Evolutionary conservation across 1,139 yeast genomes (phyloP).

Genomic region (Kurtzmaniella natalensis): DNA sequence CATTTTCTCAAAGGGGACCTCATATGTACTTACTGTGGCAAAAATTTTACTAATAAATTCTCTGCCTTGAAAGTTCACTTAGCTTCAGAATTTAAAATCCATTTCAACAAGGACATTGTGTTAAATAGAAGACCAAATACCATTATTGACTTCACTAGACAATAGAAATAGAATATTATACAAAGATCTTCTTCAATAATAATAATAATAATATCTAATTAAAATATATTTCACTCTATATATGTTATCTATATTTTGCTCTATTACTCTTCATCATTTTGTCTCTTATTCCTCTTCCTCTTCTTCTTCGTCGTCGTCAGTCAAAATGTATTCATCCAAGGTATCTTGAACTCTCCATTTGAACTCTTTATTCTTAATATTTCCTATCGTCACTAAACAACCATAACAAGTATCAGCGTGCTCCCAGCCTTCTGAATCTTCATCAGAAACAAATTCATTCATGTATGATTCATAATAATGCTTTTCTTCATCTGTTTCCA

Average conservation of each 20-base stretch:
- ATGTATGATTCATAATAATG: too few species aligned
- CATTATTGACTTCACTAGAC: too few species aligned
- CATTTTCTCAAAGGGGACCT: conserved; percentile 13
- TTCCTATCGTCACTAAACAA: conserved; percentile 60
- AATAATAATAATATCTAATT: too few species aligned
- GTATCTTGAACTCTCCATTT: conserved; percentile 33
- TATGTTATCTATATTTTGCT: neutral
- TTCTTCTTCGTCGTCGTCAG: conserved; percentile 30
- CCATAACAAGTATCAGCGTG: conserved; percentile 63
- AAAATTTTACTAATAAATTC: conserved; percentile 44
- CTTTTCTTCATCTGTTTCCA: conserved; percentile 47
- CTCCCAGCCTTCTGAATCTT: neutral
- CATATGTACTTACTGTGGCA: conserved; percentile 46
- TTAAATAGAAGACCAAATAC: too few species aligned
- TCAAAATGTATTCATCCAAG: conserved; percentile 44
- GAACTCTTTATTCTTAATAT: conserved; percentile 29
- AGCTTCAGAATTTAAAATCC: conserved; percentile 34
- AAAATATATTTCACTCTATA: too few species aligned
- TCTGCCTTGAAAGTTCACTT: conserved; percentile 47
- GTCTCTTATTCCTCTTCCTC: neutral
- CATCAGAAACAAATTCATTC: conserved; percentile 10
- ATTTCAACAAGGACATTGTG: too few species aligned
- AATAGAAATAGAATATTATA: too few species aligned
- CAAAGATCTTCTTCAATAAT: too few species aligned
- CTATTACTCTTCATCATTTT: neutral